Evolutionary conservation across 2,329 filamentous ascomycete genomes (phyloP), one percentile per base, ranked within the genome.

Genomic region (Ramularia collo-cygni): DNA sequence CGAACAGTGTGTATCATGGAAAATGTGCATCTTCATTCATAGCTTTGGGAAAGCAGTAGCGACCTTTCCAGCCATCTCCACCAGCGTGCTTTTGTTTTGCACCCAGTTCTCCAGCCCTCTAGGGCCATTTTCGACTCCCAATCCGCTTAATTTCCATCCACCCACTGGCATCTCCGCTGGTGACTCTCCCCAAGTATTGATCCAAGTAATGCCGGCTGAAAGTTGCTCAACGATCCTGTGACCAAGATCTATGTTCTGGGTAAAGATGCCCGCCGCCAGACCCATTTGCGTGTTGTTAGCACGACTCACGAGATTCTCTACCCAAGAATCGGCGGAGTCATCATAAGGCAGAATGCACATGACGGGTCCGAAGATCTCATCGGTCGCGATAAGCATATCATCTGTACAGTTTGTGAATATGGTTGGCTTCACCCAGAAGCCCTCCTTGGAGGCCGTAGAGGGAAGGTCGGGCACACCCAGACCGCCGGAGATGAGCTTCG

Each of bases 141-240:
- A 67, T 24, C 88, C 88, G 59, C 86, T 93, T 72, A 84, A 75
- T 70, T 94, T 94, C 88, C 87, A 94, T 0, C 87, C 87, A 8
- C 87, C 87, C 0, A 94, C 87, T 2, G 83, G 83, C 88, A 94
- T 94, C 69, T 94, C 87, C 0, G 88, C 85, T 0, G 87, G 87
- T 35, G 76, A 82, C 67, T 94, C 87, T n/a, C 88, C 87, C 88
- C 88, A 94, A 0, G 85, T 88, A 62, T 94, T 94, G 37, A 94
- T 74, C 87, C 87, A 94, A 1, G 85, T 93, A 56, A 94, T 94
- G 24, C 87, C 87, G 0, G 86, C 86, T 58, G 93, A 75, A 4
- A 94, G 67, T 55, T 77, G 72, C 16, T 75, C 72, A 29, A 90
- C 71, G 1, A 90, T 75, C 30, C 75, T 69, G 56, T 94, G 85